Percentiles rank a stretch among this genome's conserved stretches.
Evolutionary conservation across 345 rosid genomes (phyloP).

Genomic region (Theobroma cacao): DNA sequence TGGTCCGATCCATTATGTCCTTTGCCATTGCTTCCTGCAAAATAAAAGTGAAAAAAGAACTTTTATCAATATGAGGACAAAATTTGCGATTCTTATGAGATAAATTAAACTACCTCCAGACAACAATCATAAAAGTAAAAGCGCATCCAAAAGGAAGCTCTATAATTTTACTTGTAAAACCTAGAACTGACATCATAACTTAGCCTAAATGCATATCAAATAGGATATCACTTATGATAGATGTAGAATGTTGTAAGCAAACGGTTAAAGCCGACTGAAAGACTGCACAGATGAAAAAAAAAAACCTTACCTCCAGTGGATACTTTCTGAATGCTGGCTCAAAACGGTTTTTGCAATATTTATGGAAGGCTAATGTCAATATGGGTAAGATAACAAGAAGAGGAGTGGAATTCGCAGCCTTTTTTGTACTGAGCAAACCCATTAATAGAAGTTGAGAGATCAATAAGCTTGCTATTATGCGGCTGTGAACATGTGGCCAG

Average conservation of each 20-base stretch:
- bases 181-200: background rate
- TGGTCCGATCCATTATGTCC: slow-evolving; percentile 54
- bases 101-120: background rate
- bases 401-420: slow-evolving; percentile 91
- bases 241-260: background rate
- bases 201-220: background rate
- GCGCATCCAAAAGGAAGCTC: background rate
- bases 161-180: too few relatives aligned
- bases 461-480: slow-evolving; percentile 80
- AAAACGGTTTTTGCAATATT: slow-evolving; percentile 87
- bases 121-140: background rate
- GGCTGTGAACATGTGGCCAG: slow-evolving; percentile 95
- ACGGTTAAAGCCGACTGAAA: too few relatives aligned
- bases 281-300: background rate
- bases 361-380: slow-evolving; percentile 79
- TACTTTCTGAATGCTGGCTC: slow-evolving; percentile 90
- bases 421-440: slow-evolving; percentile 87
- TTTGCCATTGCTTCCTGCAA: slow-evolving; percentile 92
- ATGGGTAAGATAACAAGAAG: slow-evolving; percentile 72
- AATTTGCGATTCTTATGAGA: background rate
- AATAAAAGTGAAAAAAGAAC: slow-evolving; percentile 7
- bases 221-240: background rate
- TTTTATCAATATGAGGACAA: background rate
- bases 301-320: slow-evolving; percentile 98
- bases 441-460: slow-evolving; percentile 80